phyloP scores from a whole-genome alignment of 441 rosid genomes.

The Populus hybrid region DNA sequence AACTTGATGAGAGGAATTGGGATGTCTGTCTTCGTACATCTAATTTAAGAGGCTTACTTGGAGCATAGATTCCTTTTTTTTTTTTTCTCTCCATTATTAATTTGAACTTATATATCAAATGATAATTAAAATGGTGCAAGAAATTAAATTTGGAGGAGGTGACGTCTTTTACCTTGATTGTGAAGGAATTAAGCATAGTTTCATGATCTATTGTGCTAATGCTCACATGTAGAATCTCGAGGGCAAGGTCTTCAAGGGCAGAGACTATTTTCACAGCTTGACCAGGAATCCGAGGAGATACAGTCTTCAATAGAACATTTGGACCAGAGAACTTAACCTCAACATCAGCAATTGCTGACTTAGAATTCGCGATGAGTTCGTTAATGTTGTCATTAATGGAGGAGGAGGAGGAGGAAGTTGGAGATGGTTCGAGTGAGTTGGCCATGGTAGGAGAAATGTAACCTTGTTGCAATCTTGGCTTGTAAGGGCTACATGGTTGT shows the following conservation, averaged over 20 bases:
- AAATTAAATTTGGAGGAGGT: background rate
- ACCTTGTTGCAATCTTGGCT: conserved; percentile 43
- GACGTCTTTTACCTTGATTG: conserved; percentile 67
- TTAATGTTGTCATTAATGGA: conserved; percentile 42
- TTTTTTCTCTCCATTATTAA: background rate
- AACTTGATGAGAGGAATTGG: background rate
- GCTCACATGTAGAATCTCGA: conserved; percentile 72
- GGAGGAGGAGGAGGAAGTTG: conserved; percentile 62
- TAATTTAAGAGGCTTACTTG: background rate
- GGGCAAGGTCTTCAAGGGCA: conserved; percentile 67
- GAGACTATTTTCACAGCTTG: conserved; percentile 74
- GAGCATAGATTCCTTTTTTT: background rate
- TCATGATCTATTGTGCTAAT: conserved; percentile 58
- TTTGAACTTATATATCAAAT: background rate
- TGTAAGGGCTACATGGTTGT: conserved; percentile 68
- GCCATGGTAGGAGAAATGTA: conserved; percentile 35
- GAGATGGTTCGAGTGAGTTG: conserved; percentile 44
- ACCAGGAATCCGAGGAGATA: conserved; percentile 73
- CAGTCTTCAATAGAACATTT: conserved; percentile 68
- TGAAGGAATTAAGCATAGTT: conserved; percentile 83
- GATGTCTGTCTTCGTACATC: background rate
- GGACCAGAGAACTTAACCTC: conserved; percentile 92
- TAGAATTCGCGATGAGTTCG: conserved; percentile 78
- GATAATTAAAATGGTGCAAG: background rate
- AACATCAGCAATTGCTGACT: conserved; percentile 79